Conservation (phyloP, 2,329 filamentous ascomycete species). For the Lasiodiplodia hormozganensis region DNA sequence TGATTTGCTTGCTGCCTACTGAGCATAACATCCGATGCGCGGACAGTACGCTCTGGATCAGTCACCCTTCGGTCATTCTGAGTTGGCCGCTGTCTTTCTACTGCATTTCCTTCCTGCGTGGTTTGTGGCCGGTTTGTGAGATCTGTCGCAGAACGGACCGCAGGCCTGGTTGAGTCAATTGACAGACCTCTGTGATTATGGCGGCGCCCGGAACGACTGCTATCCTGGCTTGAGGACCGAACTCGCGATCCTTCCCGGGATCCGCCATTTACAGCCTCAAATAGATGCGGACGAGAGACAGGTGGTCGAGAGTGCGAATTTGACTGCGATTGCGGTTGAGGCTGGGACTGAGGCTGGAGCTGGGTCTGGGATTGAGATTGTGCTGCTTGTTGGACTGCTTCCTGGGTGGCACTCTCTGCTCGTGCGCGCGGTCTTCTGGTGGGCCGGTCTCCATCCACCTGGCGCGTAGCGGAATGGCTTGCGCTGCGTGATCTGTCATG, state of each 20-base stretch:
- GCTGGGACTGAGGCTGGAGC: background rate
- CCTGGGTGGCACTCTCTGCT: constrained; percentile 43
- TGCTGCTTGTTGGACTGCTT: constrained; percentile 16
- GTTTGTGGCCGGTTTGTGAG: constrained; percentile 52
- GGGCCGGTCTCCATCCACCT: constrained; percentile 38
- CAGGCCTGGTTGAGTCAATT: constrained; percentile 47
- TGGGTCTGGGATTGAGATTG: background rate
- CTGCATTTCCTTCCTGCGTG: constrained; percentile 33
- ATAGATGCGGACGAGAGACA: constrained; percentile 55
- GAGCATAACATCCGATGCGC: constrained; percentile 12
- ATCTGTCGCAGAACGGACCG: constrained; percentile 71
- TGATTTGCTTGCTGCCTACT: constrained; percentile 11
- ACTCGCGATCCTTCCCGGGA: constrained; percentile 38
- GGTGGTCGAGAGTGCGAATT: constrained; percentile 44
- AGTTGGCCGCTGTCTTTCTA: constrained; percentile 44
- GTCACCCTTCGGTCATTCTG: constrained; percentile 54
- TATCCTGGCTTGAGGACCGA: constrained; percentile 57
- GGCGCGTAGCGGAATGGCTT: constrained; percentile 29
- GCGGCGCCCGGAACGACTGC: constrained; percentile 46
- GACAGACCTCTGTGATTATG: constrained; percentile 39
- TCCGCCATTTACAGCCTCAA: constrained; percentile 49
- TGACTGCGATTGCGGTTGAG: background rate
- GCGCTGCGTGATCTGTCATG: constrained; percentile 52
- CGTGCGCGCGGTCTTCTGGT: constrained; percentile 43
- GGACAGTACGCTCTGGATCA: constrained; percentile 42